phyloP scores from a whole-genome alignment of 495 filamentous ascomycete genomes.

The Friedmanniomyces endolithicus region DNA sequence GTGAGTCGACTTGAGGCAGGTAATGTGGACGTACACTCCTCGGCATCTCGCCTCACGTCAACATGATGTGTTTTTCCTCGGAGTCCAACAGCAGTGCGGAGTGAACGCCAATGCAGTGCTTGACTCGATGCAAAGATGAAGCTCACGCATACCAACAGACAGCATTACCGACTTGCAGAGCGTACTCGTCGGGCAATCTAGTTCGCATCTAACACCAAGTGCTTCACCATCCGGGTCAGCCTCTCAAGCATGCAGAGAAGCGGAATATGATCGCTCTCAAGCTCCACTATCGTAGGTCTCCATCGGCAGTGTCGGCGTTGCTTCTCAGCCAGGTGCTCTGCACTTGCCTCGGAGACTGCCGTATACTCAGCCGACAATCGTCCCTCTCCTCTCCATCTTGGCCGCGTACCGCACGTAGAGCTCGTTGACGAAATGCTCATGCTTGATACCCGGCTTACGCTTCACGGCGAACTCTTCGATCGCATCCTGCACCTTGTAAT shows the following conservation, averaged over 20 bases:
- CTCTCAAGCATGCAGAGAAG: neutral
- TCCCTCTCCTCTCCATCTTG: conserved; percentile 9
- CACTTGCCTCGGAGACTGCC: too few species aligned
- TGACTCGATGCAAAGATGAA: too few species aligned
- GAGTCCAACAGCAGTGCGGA: too few species aligned
- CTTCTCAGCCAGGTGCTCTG: conserved; percentile 1
- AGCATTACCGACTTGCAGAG: too few species aligned
- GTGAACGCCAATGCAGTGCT: too few species aligned
- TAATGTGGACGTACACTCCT: too few species aligned
- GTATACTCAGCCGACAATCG: conserved; percentile 1
- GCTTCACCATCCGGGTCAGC: neutral
- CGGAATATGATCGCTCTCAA: neutral
- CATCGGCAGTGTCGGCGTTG: neutral
- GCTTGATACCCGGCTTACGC: conserved; percentile 73
- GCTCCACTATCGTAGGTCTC: neutral
- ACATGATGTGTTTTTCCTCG: too few species aligned
- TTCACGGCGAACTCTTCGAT: conserved; percentile 64
- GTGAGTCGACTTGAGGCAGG: too few species aligned
- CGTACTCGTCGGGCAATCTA: neutral
- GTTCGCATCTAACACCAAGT: neutral
- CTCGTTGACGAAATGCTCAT: conserved; percentile 79
- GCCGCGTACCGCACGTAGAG: conserved; percentile 67
- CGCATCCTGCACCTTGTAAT: conserved; percentile 60
- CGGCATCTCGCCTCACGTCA: too few species aligned
- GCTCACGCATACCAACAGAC: too few species aligned